Conservation (phyloP, 2,329 filamentous ascomycete species). For the Penicillium aurantiogriseum region DNA sequence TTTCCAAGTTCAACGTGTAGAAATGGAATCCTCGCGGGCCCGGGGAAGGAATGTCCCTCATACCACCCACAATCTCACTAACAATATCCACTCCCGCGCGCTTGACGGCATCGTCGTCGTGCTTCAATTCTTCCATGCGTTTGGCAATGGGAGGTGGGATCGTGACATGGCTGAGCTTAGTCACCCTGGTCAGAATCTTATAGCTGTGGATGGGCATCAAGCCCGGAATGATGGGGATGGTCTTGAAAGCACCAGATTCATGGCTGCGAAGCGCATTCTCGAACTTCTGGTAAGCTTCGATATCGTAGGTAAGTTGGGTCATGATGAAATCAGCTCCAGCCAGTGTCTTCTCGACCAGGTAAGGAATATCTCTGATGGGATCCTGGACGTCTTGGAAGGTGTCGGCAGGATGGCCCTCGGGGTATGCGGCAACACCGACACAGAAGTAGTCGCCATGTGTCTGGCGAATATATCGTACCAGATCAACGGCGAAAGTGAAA, state of each 20-base stretch:
- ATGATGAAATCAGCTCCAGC: constrained; percentile 97
- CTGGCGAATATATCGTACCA: constrained; percentile 84
- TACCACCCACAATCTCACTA: constrained; percentile 75
- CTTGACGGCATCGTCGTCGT: constrained; percentile 51
- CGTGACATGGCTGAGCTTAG: constrained; percentile 87
- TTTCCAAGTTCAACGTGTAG: constrained; percentile 95
- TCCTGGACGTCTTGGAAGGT: constrained; percentile 77
- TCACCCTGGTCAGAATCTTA: constrained; percentile 89
- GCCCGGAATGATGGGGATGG: constrained; percentile 86
- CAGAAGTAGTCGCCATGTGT: constrained; percentile 94
- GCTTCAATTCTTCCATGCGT: constrained; percentile 53
- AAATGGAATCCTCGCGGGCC: constrained; percentile 86
- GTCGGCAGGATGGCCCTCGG: constrained; percentile 91
- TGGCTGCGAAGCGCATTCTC: constrained; percentile 75
- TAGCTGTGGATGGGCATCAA: constrained; percentile 98
- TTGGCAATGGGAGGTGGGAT: constrained; percentile 70
- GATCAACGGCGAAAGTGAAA: constrained; percentile 83
- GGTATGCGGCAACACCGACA: constrained; percentile 90
- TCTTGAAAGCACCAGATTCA: constrained; percentile 79
- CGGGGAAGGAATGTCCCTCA: constrained; percentile 63
- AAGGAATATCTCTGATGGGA: constrained; percentile 70
- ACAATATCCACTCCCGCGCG: constrained; percentile 61
- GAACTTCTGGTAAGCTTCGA: constrained; percentile 76
- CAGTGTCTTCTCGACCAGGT: constrained; percentile 82
- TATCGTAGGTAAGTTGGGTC: constrained; percentile 96